Conservation (phyloP, 2,329 filamentous ascomycete genomes). For the Hypocreales sp. region DNA sequence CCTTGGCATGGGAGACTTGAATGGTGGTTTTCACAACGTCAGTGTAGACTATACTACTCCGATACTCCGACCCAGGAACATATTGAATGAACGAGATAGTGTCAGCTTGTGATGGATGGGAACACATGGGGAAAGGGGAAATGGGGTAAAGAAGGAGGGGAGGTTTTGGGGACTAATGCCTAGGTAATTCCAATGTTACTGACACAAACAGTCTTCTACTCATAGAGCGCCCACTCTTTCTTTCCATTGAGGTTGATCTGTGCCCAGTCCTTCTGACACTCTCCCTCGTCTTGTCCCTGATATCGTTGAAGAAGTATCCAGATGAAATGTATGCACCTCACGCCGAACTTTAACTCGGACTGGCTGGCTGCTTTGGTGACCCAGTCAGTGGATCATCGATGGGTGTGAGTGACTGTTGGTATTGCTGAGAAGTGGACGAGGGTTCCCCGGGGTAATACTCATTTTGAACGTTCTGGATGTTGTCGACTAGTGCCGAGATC, state of each 20-base stretch:
- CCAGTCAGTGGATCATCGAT: background rate
- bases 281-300: background rate
- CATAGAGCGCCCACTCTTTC: conserved; percentile 1
- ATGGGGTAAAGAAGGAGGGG: no score
- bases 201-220: background rate
- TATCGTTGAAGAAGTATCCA: background rate
- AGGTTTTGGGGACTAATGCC: no score
- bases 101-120: no score
- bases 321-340: background rate
- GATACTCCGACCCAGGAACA: no score
- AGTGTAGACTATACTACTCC: conserved; percentile 1
- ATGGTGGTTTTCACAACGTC: conserved; percentile 3
- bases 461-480: no score
- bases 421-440: background rate
- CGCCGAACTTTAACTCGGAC: background rate
- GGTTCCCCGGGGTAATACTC: background rate
- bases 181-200: conserved; percentile 1
- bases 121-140: no score
- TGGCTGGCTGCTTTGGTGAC: no score
- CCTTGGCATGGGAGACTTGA: conserved; percentile 3
- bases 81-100: no score
- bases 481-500: no score
- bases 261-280: background rate
- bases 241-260: background rate
- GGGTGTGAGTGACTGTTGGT: background rate